Evolutionary conservation across 176 grass and related monocot species (phyloP).

Genomic region (Musa beccarii): DNA sequence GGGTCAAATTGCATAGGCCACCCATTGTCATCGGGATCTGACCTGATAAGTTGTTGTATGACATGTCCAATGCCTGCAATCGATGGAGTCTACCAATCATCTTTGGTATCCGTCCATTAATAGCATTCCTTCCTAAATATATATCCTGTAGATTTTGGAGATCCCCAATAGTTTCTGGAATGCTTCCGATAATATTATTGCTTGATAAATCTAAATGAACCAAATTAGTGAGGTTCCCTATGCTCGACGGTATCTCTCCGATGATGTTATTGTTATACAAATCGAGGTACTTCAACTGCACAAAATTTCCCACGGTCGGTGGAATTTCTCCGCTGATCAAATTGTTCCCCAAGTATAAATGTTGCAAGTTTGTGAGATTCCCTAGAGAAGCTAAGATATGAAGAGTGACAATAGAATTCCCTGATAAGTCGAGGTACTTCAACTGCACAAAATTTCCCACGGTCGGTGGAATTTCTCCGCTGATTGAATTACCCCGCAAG

Average conservation of each 20-base stretch:
- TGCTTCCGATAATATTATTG: no score
- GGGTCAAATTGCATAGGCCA: background rate
- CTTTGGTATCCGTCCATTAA: background rate
- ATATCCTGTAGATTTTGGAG: background rate
- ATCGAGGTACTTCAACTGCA: background rate
- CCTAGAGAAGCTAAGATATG: no score
- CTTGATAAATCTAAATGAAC: accelerated
- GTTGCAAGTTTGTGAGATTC: no score
- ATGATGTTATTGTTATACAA: background rate
- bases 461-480: no score
- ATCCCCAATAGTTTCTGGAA: background rate
- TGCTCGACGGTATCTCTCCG: background rate
- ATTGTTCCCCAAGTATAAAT: no score
- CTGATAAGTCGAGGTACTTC: no score
- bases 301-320: no score
- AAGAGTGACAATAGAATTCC: no score
- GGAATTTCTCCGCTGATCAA: no score
- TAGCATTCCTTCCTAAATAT: background rate
- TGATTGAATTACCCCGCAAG: background rate
- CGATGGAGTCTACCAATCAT: background rate
- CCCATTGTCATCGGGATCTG: background rate
- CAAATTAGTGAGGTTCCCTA: accelerated
- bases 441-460: background rate
- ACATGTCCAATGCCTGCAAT: background rate
- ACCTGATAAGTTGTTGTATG: background rate